Percentiles rank a stretch among this genome's conserved stretches.
Evolutionary conservation across 169 alveolate genomes (phyloP).

Genomic region (Perkinsus marinus): DNA sequence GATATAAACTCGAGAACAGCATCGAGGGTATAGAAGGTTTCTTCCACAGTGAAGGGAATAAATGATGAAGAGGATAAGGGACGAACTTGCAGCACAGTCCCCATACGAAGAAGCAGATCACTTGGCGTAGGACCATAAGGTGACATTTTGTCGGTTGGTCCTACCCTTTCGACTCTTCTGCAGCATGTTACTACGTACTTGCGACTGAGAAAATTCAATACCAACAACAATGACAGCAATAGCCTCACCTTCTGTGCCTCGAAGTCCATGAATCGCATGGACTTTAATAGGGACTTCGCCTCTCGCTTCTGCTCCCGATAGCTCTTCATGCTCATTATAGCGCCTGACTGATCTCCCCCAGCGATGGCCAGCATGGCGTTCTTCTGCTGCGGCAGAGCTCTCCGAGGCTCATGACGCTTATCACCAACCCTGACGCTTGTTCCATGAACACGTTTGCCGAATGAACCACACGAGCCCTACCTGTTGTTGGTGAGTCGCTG

Average conservation of each 20-base stretch:
- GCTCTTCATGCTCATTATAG: neutral
- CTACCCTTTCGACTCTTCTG: neutral
- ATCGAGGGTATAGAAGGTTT: neutral
- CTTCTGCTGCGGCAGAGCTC: neutral
- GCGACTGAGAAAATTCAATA: neutral
- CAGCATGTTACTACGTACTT: neutral
- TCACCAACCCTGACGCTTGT: neutral
- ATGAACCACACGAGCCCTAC: neutral
- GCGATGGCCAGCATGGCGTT: neutral
- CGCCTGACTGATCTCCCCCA: neutral
- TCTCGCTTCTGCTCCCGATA: neutral
- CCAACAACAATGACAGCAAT: neutral
- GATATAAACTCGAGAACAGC: too few relatives aligned
- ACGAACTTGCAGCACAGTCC: neutral
- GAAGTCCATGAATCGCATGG: neutral
- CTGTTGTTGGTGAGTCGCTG: neutral
- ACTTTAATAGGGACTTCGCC: neutral
- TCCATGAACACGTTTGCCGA: neutral
- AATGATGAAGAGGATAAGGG: neutral
- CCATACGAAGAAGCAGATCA: neutral
- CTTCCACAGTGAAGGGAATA: neutral
- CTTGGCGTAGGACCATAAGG: neutral
- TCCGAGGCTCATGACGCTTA: neutral
- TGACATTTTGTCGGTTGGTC: neutral
- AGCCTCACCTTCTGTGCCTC: neutral